A percentile compares a stretch with the other conserved stretches of the same genome.
These are phyloP conservation scores for Pelargonium myrrhifolium DNA, from an alignment of 441 rosid genomes.

Conservation along the genomic window DNA sequence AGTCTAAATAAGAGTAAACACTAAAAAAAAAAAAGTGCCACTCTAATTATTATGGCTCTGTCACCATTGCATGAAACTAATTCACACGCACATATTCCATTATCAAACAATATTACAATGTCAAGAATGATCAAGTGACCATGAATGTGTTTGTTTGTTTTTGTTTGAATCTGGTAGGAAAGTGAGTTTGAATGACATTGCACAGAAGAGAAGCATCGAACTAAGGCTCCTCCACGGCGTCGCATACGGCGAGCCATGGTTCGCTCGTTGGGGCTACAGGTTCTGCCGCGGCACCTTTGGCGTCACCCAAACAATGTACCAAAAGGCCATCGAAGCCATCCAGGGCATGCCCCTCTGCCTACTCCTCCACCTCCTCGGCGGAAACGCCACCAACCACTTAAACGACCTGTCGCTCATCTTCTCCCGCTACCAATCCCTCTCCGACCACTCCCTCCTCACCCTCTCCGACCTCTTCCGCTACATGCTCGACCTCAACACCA, in stretches of 20 bases:
- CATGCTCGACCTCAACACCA: constrained; percentile 55
- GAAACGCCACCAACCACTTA: constrained; percentile 21
- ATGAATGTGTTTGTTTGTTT: neutral
- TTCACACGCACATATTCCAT: no score
- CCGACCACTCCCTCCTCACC: constrained; percentile 46
- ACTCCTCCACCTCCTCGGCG: constrained; percentile 37
- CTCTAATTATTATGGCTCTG: no score
- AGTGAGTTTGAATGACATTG: constrained; percentile 59
- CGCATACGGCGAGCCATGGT: constrained; percentile 70
- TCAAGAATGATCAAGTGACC: no score
- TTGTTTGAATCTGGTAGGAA: constrained; percentile 35
- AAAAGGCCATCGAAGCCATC: constrained; percentile 62
- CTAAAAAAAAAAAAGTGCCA: no score
- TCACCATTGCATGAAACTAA: no score
- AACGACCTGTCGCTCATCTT: constrained; percentile 46
- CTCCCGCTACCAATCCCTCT: constrained; percentile 63
- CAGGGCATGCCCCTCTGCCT: constrained; percentile 51
- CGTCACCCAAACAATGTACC: constrained; percentile 51
- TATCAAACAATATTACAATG: no score
- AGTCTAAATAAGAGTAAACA: no score
- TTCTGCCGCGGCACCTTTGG: constrained; percentile 69
- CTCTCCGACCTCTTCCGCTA: constrained; percentile 61
- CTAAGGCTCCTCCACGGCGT: constrained; percentile 62
- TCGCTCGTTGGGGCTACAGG: constrained; percentile 75
- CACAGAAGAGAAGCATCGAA: constrained; percentile 70